Base-by-base conservation (phyloP, 2,329 filamentous ascomycete species). In the Exophiala calicioides region DNA sequence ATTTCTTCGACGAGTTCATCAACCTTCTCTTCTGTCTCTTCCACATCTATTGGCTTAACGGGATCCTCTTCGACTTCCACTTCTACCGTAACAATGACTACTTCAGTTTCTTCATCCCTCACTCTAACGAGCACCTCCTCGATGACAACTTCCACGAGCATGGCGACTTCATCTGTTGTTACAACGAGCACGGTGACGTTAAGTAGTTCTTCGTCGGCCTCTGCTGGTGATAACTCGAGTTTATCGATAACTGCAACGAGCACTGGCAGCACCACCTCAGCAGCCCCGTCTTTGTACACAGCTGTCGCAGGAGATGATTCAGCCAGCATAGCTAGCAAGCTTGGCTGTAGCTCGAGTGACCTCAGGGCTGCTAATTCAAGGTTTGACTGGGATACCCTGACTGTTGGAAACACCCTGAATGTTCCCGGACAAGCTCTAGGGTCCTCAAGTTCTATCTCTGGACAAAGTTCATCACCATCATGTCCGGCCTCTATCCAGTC, bases 371-470 rank as follows among this genome's bases (percentile, higher is more conserved):
- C 45, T 3, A 58, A 58, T 44, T 47, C 53, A 4, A 41, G 34
- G 16, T 13, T 56, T 29, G 40, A 56, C 18, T 56, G 52, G 54
- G 47, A 48, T 23, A 47, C 50, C 4, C 32, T 57, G 32, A 31
- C 40, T 27, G 37, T 52, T 37, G 51, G 51, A 19, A 51, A 57
- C 26, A 45, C 15, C 1, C n/a, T 57, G 24, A 57, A 46, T 41
- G 7, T 47, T 7, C 52, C 51, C 24, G 24, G 7, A 27, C n/a
- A 7, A n/a, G n/a, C 24, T 27, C 24, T 27, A 7, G 24, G 3
- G 31, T 44, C 31, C 8, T 44, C 41, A 35, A 16, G 20, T 31
- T 35, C 16, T 23, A 21, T 29, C 24, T 32, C 41, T 2, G 16
- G 5, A 18, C 10, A n/a, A n/a, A n/a, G n/a, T n/a, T n/a, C n/a